A percentile compares a stretch with the other conserved stretches of the same genome.
Conservation (phyloP, 2,329 filamentous ascomycete genomes). For the Didymella pinodella region DNA sequence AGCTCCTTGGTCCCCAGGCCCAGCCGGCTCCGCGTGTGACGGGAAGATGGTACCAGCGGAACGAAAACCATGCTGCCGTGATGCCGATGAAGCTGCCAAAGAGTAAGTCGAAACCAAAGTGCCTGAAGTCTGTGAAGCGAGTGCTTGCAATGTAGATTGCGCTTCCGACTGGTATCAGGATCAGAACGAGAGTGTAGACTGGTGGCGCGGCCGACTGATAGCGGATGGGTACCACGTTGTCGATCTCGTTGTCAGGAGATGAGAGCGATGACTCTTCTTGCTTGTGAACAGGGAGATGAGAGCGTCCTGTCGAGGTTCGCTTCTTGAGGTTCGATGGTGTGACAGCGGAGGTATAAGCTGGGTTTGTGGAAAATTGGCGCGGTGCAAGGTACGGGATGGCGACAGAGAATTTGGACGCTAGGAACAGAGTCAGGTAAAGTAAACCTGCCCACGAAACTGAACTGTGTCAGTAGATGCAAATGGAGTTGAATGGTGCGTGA, state of each 20-base stretch:
- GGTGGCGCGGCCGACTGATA: conserved; percentile 83
- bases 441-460: conserved; percentile 77
- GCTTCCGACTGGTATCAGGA: conserved; percentile 73
- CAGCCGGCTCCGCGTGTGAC: conserved; percentile 82
- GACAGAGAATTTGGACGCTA: conserved; percentile 82
- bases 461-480: neutral
- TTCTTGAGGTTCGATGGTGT: conserved; percentile 44
- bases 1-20: conserved; percentile 83
- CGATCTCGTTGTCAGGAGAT: conserved; percentile 29
- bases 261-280: conserved; percentile 35
- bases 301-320: conserved; percentile 14
- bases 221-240: conserved; percentile 63
- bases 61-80: conserved; percentile 74
- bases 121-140: conserved; percentile 86
- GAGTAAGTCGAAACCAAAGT: conserved; percentile 92
- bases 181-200: conserved; percentile 75
- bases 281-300: conserved; percentile 36
- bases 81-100: conserved; percentile 84
- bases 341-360: conserved; percentile 58
- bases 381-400: conserved; percentile 73
- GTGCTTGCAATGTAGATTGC: conserved; percentile 85
- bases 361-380: conserved; percentile 57
- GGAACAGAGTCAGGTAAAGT: conserved; percentile 84
- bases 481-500: no score
- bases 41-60: conserved; percentile 86